phyloP scores from a whole-genome alignment of 2,329 filamentous ascomycete species.

The Trichoderma lentiforme region DNA sequence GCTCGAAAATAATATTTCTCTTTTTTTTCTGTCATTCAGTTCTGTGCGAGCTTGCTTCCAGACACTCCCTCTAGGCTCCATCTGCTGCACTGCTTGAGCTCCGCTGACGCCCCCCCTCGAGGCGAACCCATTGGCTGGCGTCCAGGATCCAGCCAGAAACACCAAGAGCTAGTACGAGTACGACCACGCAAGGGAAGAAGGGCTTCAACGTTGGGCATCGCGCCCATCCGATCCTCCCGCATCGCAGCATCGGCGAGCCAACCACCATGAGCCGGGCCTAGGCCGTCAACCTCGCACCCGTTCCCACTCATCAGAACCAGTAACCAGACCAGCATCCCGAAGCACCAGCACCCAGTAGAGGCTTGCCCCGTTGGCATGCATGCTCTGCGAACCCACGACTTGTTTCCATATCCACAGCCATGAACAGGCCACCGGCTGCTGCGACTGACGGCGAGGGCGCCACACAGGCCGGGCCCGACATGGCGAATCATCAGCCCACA shows the following conservation, averaged over 20 bases:
- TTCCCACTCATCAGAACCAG: slow-evolving; percentile 29
- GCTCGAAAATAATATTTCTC: slow-evolving; percentile 26
- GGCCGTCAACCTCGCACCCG: slow-evolving; percentile 20
- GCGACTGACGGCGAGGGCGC: slow-evolving; percentile 20
- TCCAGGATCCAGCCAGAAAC: background rate
- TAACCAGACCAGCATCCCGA: slow-evolving; percentile 20
- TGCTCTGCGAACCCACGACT: slow-evolving; percentile 29
- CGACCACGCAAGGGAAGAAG: slow-evolving; percentile 6
- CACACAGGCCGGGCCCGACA: slow-evolving; percentile 22
- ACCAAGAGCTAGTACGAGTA: background rate
- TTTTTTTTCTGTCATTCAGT: background rate
- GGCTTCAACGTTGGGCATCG: slow-evolving; percentile 27
- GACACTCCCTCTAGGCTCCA: background rate
- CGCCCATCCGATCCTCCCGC: slow-evolving; percentile 21
- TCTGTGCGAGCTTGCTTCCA: slow-evolving; percentile 10
- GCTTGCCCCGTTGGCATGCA: slow-evolving; percentile 34
- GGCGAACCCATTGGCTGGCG: slow-evolving; percentile 10
- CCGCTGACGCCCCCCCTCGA: background rate
- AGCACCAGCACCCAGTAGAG: slow-evolving; percentile 20
- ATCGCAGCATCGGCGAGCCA: slow-evolving; percentile 27
- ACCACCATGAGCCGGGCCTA: slow-evolving; percentile 35
- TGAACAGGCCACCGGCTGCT: slow-evolving; percentile 29
- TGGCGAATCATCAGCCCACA: slow-evolving; percentile 21
- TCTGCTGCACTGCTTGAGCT: slow-evolving; percentile 9
- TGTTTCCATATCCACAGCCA: slow-evolving; percentile 25